phyloP scores from a whole-genome alignment of 495 filamentous ascomycete species.

The Penicillium angulare region DNA sequence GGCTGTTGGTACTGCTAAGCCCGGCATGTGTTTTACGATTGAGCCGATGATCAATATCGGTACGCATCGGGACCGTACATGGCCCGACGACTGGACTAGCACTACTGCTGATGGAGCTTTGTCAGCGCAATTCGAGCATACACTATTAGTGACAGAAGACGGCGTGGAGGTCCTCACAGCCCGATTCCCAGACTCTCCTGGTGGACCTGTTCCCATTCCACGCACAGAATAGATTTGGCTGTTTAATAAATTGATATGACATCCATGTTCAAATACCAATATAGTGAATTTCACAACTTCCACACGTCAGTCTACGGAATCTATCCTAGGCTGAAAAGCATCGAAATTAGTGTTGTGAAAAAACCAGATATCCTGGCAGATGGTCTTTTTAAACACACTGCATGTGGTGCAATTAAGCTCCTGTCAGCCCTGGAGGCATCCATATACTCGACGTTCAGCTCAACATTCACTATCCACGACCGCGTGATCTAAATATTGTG shows the following conservation, averaged over 20 bases:
- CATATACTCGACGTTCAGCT: no score
- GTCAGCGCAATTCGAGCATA: conserved; percentile 94
- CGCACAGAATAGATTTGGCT: conserved; percentile 1
- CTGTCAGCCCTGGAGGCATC: no score
- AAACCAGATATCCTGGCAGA: no score
- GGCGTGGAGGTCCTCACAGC: conserved; percentile 94
- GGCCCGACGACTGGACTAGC: conserved; percentile 92
- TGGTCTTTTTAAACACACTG: no score
- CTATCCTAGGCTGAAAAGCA: no score
- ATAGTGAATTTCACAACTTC: conserved; percentile 16
- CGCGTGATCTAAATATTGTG: no score
- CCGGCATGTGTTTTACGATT: conserved; percentile 91
- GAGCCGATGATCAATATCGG: conserved; percentile 90
- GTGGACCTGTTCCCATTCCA: conserved; percentile 75
- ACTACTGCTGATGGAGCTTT: conserved; percentile 76
- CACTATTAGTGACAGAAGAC: conserved; percentile 86
- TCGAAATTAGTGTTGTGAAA: no score
- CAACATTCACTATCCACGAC: no score
- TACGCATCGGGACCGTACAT: conserved; percentile 76
- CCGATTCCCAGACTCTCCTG: conserved; percentile 74
- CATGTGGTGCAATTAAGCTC: no score
- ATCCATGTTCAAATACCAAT: conserved; percentile 18
- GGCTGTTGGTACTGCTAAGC: conserved; percentile 80
- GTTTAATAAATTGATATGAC: conserved; percentile 12
- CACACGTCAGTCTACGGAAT: not conserved